phyloP scores from a whole-genome alignment of 306 rosid genomes.

The Citrullus mucosospermus region DNA sequence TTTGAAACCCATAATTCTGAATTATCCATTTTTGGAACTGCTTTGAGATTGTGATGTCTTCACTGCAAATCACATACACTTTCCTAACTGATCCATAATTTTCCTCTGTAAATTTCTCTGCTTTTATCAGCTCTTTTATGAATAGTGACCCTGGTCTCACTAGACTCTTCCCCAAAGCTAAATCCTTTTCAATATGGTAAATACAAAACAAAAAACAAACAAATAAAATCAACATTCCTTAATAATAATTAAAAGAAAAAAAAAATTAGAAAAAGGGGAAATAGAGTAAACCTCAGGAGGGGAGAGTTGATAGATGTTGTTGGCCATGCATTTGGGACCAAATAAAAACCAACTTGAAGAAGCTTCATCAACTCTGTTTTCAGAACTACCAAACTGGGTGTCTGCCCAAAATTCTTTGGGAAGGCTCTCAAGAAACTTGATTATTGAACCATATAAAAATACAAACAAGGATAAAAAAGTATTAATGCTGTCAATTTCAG shows the following conservation, averaged over 20 bases:
- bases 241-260: not conserved
- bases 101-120: slow-evolving; percentile 4
- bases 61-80: slow-evolving; percentile 6
- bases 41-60: slow-evolving; percentile 6
- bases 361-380: not conserved
- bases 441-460: not conserved
- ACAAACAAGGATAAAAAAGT: not conserved
- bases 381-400: not conserved
- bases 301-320: not conserved
- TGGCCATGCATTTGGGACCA: not conserved
- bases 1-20: slow-evolving; percentile 6
- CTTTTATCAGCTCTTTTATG: not conserved
- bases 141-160: not conserved
- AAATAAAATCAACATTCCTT: not conserved
- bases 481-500: too few relatives aligned
- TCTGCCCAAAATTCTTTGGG: not conserved
- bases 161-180: not conserved
- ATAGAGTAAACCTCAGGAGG: not conserved
- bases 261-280: not conserved
- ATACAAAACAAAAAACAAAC: not conserved
- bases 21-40: slow-evolving; percentile 11
- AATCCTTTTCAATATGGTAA: not conserved
- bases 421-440: not conserved
- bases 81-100: slow-evolving; percentile 10
- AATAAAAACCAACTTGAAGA: not conserved